These are phyloP conservation scores for Chalciporus piperatus DNA, from an alignment of 768 basidiomycete species.

Conservation along the genomic window DNA sequence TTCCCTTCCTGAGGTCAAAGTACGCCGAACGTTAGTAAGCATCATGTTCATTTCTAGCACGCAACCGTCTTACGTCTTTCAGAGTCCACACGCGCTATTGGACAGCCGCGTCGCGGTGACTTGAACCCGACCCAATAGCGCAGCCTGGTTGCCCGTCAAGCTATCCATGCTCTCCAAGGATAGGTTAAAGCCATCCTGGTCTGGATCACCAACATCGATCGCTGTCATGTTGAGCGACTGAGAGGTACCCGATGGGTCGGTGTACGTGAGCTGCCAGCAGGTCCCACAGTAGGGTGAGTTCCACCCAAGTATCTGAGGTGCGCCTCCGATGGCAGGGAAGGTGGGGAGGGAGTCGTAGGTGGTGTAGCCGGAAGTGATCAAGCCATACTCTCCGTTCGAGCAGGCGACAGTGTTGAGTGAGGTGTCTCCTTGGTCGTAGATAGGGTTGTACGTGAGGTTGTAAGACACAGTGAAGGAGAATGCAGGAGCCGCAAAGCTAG, in stretches of 20 bases:
- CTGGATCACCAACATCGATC: slow-evolving; percentile 43
- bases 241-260: slow-evolving; percentile 21
- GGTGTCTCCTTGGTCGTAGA: slow-evolving; percentile 44
- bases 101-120: slow-evolving; percentile 22
- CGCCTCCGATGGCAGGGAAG: slow-evolving; percentile 62
- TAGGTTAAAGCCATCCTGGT: slow-evolving; percentile 33
- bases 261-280: slow-evolving; percentile 59
- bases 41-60: neutral
- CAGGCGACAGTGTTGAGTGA: slow-evolving; percentile 47
- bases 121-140: slow-evolving; percentile 23
- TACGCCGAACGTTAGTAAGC: neutral
- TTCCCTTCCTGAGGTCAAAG: neutral
- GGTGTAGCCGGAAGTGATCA: slow-evolving; percentile 42
- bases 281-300: slow-evolving; percentile 54
- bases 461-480: slow-evolving; percentile 6
- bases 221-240: slow-evolving; percentile 48
- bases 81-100: slow-evolving; percentile 11
- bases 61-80: neutral
- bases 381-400: slow-evolving; percentile 51
- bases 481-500: slow-evolving; percentile 7
- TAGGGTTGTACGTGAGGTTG: slow-evolving; percentile 41
- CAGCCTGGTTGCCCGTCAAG: slow-evolving; percentile 32
- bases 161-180: slow-evolving; percentile 35
- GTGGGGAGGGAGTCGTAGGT: slow-evolving; percentile 51
- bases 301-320: slow-evolving; percentile 47